These are phyloP conservation scores for Rhizopogon roseolus DNA, from an alignment of 768 basidiomycete genomes.

Conservation along the genomic window DNA sequence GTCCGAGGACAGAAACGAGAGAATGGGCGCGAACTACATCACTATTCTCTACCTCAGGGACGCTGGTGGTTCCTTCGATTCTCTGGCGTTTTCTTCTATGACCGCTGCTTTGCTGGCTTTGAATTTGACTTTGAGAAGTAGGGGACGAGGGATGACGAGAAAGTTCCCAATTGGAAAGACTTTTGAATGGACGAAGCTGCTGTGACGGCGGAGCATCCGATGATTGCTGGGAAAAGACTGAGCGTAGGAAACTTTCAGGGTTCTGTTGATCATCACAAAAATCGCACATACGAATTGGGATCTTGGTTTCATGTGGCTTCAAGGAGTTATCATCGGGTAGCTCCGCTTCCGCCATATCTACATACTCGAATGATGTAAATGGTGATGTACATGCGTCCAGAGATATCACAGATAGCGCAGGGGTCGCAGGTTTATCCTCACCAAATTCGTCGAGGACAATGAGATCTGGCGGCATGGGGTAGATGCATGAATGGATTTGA, in stretches of 20 bases:
- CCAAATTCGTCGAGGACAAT: too few relatives aligned
- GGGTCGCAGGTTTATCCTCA: not conserved
- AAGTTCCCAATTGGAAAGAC: constrained; percentile 11
- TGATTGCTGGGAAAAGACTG: not conserved
- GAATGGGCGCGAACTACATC: not conserved
- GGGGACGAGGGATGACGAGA: not conserved
- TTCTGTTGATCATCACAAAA: not conserved
- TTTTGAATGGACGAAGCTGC: constrained; percentile 10
- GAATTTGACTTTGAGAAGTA: not conserved
- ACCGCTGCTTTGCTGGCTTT: not conserved
- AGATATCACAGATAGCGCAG: not conserved
- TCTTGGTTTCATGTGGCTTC: not conserved
- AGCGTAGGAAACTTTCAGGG: not conserved
- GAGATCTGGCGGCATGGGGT: too few relatives aligned
- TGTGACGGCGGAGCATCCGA: not conserved
- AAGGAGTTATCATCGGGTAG: not conserved
- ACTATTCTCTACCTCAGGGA: not conserved
- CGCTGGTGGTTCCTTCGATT: not conserved
- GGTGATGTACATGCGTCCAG: constrained; percentile 11
- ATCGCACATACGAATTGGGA: not conserved
- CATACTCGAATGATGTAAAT: constrained; percentile 5
- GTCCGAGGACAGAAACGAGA: not conserved
- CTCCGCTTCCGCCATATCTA: not conserved
- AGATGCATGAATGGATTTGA: not conserved
- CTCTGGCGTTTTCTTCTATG: not conserved